Evolutionary conservation across 192 early-diverging fungal species (phyloP).

Genomic region (Coemansia aciculifera): DNA sequence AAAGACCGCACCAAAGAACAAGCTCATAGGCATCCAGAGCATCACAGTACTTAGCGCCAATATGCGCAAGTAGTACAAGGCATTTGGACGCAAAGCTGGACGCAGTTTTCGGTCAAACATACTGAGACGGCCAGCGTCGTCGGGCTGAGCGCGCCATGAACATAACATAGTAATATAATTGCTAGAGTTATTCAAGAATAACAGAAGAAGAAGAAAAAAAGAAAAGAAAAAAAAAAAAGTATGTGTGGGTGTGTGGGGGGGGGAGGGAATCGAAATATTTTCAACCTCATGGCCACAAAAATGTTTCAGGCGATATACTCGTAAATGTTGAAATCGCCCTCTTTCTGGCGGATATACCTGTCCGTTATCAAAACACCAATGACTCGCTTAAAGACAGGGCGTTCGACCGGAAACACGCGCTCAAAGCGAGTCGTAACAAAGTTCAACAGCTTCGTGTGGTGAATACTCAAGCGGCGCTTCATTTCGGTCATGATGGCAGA

Average conservation of each 20-base stretch:
- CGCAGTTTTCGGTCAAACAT: conserved; percentile 9
- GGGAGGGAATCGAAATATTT: background rate
- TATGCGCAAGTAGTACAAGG: conserved; percentile 27
- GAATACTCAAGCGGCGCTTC: background rate
- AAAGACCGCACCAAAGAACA: conserved; percentile 28
- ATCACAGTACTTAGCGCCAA: conserved; percentile 2
- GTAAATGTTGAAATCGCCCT: background rate
- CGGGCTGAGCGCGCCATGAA: conserved; percentile 1
- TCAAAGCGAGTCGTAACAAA: background rate
- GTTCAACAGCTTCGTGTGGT: background rate
- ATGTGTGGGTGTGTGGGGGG: background rate
- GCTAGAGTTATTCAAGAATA: background rate
- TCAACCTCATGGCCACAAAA: background rate
- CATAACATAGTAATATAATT: background rate
- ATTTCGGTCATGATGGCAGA: background rate
- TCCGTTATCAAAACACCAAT: background rate
- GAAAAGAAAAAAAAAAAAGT: background rate
- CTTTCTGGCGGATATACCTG: background rate
- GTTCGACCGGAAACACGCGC: background rate
- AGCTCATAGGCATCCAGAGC: conserved; percentile 19
- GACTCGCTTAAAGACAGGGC: background rate
- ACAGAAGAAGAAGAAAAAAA: background rate
- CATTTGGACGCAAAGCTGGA: background rate
- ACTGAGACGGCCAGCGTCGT: conserved; percentile 1
- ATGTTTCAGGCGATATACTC: background rate